Percentiles rank a stretch among this genome's conserved stretches.
Conservation (phyloP, 345 rosid species). For the Eucalyptus sp. region DNA sequence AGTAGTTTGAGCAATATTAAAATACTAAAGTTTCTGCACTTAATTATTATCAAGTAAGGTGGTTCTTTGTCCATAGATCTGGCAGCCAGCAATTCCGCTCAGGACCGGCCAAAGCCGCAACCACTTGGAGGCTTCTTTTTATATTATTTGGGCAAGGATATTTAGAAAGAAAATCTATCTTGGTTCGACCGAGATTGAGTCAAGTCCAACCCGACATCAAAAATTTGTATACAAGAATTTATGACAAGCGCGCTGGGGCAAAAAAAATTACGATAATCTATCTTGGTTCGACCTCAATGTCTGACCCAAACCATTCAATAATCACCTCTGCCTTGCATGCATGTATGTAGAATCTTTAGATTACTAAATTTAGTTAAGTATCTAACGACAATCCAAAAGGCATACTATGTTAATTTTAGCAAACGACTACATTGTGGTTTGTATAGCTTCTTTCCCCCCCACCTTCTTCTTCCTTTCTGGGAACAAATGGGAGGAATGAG, state of each 20-base stretch:
- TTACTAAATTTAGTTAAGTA: neutral
- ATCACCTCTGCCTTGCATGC: neutral
- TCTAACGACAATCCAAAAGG: neutral
- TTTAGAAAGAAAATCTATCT: neutral
- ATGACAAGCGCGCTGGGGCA: neutral
- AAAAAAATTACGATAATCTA: neutral
- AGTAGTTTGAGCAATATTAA: neutral
- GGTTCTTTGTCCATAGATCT: neutral
- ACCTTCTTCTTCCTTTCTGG: neutral
- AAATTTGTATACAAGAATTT: neutral
- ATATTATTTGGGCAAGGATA: neutral
- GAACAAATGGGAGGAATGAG: neutral
- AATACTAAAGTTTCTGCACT: neutral
- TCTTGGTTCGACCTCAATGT: neutral
- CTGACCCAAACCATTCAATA: neutral
- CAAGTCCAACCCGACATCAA: neutral
- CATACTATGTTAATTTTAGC: neutral
- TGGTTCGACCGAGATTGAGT: neutral
- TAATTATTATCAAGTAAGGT: neutral
- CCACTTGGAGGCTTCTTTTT: neutral
- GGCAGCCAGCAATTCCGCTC: neutral
- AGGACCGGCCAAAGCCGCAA: neutral
- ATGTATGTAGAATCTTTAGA: neutral
- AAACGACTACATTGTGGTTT: neutral
- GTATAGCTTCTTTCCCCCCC: neutral